Base-by-base conservation (phyloP, 139 green algal genomes). In the Zygnema cylindricum region DNA sequence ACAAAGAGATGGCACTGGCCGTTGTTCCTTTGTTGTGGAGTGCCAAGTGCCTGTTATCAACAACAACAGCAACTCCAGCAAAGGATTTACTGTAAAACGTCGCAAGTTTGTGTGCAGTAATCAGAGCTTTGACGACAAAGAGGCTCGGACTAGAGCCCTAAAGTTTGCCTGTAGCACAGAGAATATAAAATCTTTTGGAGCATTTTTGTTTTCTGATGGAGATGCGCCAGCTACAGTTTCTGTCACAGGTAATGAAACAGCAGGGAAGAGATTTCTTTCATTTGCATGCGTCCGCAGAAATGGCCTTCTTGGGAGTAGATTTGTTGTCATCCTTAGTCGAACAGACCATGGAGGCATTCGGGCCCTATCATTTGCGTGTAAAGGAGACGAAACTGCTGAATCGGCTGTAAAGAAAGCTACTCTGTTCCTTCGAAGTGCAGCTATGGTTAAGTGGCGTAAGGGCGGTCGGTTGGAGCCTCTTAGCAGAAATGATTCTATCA, bases 121-220 rank as follows among this genome's bases (percentile, higher is more conserved):
- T 35, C 77, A 33, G 3, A 33, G 77, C n/a, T 84, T 84, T 54
- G 77, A 84, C 3, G 77, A 84, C 77, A 7, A 2, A 22, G 77
- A 84, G 11, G 77, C 77, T 2, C 77, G 77, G 3, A 55, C 3
- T 3, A 55, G 55, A 35, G 77, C 77, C 2, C 77, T 84, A 33
- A 21, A 42, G n/a, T 84, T 84, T 7, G 77, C 77, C 3, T 35
- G 35, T 33, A 84, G 77, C 11, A 84, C 77, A 57, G 77, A 84
- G 3, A 57, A 21, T 7, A 38, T 84, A 23, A 39, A 49, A 84
- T 21, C 77, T 7, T 84, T 84, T 7, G 41, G 77, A 2, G 77
- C 32, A 3, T 63, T 84, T 63, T 54, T 84, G 49, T 63, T 43
- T 54, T 40, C 36, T n/a, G 71, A 79, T 41, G 49, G 49, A 7